phyloP scores from a whole-genome alignment of 169 alveolate genomes.

The Amoebophrya sp. region DNA sequence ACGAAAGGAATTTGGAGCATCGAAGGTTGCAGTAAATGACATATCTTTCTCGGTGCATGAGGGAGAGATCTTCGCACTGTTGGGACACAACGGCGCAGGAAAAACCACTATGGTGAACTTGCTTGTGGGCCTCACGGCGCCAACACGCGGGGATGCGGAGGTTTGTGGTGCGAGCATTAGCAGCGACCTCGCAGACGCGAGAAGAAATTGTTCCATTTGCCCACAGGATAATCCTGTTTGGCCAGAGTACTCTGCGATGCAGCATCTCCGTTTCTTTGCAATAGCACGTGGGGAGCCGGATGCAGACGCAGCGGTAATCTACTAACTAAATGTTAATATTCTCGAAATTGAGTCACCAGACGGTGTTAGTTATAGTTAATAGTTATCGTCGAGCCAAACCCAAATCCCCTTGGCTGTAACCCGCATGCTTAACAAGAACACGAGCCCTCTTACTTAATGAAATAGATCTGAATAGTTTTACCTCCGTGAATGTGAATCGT shows the following conservation, averaged over 20 bases:
- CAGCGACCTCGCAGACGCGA: slow-evolving; percentile 46
- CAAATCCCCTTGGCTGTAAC: too few relatives aligned
- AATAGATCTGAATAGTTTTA: too few relatives aligned
- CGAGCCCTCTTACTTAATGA: too few relatives aligned
- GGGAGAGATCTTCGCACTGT: slow-evolving; percentile 67
- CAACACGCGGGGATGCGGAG: background rate
- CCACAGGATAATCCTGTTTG: slow-evolving; percentile 70
- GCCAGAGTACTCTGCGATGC: slow-evolving; percentile 58
- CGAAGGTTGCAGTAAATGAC: too few relatives aligned
- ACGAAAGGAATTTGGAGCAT: too few relatives aligned
- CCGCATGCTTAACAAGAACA: too few relatives aligned
- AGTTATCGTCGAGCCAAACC: too few relatives aligned
- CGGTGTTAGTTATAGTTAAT: too few relatives aligned
- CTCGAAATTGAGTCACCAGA: too few relatives aligned
- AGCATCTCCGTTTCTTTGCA: background rate
- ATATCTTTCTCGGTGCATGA: slow-evolving; percentile 59
- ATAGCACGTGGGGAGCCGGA: background rate
- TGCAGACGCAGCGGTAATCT: background rate
- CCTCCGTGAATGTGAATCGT: too few relatives aligned
- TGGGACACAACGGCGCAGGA: slow-evolving; percentile 86
- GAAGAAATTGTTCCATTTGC: slow-evolving; percentile 52
- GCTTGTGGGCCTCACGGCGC: background rate
- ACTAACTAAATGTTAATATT: too few relatives aligned
- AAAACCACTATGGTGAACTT: slow-evolving; percentile 65
- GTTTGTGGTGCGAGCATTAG: background rate